These are phyloP conservation scores for Rosa rugosa DNA, from an alignment of 306 rosid species.

Conservation along the genomic window DNA sequence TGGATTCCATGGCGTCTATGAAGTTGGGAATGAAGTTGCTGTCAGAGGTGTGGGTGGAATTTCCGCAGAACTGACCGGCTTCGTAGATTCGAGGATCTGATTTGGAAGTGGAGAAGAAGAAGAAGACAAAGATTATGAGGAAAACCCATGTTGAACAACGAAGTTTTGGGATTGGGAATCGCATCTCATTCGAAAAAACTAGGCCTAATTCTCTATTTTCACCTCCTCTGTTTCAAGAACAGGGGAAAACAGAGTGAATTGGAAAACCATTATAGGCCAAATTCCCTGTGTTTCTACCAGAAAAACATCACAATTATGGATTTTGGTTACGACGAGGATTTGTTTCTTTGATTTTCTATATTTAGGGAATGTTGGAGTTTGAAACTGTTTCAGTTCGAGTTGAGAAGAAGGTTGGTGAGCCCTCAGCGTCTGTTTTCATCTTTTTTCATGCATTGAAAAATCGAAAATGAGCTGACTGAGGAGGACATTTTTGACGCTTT, in stretches of 20 bases:
- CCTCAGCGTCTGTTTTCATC: not conserved
- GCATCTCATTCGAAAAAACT: conserved; percentile 25
- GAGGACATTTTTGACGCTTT: not conserved
- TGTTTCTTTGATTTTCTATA: too few relatives aligned
- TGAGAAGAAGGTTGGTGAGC: not conserved
- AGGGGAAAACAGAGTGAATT: not conserved
- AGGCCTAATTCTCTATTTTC: not conserved
- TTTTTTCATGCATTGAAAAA: not conserved
- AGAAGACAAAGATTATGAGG: not conserved
- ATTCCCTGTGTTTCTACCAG: not conserved
- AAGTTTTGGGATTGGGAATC: not conserved
- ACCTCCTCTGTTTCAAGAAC: not conserved
- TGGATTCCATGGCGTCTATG: conserved; percentile 24
- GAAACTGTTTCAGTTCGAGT: not conserved
- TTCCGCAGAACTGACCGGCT: conserved; percentile 36
- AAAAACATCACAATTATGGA: not conserved
- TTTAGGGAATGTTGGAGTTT: not conserved
- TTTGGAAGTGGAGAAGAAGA: conserved; percentile 7
- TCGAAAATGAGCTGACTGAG: not conserved
- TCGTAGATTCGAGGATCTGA: conserved; percentile 1
- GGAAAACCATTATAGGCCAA: not conserved
- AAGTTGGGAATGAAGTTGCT: conserved; percentile 17
- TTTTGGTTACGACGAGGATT: not conserved
- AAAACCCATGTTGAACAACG: conserved; percentile 1
- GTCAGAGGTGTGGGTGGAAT: not conserved